Percentiles rank a stretch among this genome's conserved stretches.
Conservation (phyloP, 2,329 filamentous ascomycete species). For the Colletotrichum aenigma region DNA sequence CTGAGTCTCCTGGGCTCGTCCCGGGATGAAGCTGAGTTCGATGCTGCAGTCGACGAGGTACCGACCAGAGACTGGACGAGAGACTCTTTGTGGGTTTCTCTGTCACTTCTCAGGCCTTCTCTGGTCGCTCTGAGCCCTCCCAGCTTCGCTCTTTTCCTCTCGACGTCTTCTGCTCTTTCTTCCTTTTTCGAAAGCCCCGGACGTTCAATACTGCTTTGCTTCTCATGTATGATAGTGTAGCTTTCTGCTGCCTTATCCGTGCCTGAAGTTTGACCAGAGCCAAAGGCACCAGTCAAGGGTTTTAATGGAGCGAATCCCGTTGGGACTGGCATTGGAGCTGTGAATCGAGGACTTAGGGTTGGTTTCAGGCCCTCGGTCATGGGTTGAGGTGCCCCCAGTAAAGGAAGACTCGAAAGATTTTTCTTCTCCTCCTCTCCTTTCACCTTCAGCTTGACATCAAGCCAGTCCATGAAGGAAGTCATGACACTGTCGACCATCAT, state of each 20-base stretch:
- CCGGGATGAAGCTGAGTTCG: neutral
- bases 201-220: neutral
- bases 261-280: neutral
- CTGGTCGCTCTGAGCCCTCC: neutral
- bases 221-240: neutral
- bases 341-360: neutral
- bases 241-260: neutral
- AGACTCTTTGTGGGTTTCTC: neutral
- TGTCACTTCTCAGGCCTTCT: neutral
- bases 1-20: fast-evolving
- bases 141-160: neutral
- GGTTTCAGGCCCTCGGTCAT: neutral
- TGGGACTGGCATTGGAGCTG: neutral
- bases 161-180: neutral
- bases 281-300: neutral
- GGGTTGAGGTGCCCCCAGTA: neutral
- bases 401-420: neutral
- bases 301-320: neutral
- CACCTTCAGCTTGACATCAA: slow-evolving; percentile 1
- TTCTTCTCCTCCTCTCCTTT: neutral
- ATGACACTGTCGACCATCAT: slow-evolving; percentile 11
- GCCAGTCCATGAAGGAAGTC: slow-evolving; percentile 10
- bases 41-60: neutral
- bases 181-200: neutral
- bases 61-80: neutral